phyloP scores from a whole-genome alignment of 352 stramenopile species.

The Globisporangium carolinianum region DNA sequence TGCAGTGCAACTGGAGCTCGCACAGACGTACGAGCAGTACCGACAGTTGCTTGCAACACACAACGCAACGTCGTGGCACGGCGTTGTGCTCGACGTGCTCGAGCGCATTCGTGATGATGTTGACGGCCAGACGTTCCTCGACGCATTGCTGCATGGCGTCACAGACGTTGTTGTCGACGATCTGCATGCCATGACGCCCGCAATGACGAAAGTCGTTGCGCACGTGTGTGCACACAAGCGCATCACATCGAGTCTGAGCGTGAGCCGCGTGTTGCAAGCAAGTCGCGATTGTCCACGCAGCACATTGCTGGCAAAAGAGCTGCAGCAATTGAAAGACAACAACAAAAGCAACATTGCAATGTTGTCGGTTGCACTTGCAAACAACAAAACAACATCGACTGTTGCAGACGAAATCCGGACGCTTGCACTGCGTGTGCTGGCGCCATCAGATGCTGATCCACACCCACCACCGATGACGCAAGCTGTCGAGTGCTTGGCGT shows the following conservation, averaged over 20 bases:
- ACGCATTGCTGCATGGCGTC: constrained; percentile 28
- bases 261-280: constrained; percentile 36
- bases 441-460: no score
- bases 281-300: constrained; percentile 23
- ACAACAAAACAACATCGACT: no score
- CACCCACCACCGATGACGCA: background rate
- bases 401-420: constrained; percentile 3
- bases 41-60: constrained; percentile 43
- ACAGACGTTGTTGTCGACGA: constrained; percentile 72
- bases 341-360: background rate
- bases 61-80: constrained; percentile 59
- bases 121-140: constrained; percentile 20
- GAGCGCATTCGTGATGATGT: constrained; percentile 7
- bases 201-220: constrained; percentile 46
- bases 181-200: constrained; percentile 54
- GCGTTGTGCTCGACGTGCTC: constrained; percentile 44
- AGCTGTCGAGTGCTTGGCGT: constrained; percentile 12
- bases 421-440: constrained; percentile 4
- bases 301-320: constrained; percentile 26
- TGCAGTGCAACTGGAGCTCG: constrained; percentile 24
- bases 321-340: constrained; percentile 6
- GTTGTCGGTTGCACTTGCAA: no score
- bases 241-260: constrained; percentile 47
- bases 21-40: constrained; percentile 44
- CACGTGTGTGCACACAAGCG: constrained; percentile 27